Conservation (phyloP, 2,329 filamentous ascomycete genomes). For the Sporothrix humicola region DNA sequence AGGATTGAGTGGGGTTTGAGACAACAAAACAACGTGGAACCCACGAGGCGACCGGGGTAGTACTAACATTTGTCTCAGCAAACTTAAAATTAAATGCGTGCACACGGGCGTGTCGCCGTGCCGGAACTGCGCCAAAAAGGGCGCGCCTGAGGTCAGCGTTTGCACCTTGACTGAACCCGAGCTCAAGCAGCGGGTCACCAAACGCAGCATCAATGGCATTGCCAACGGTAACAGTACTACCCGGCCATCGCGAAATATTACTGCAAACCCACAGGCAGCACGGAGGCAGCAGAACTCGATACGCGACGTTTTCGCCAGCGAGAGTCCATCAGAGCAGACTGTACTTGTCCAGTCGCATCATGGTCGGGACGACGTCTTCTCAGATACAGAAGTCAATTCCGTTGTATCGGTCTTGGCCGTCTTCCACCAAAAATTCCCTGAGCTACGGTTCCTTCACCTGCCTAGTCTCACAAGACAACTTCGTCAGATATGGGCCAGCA, state of each 20-base stretch:
- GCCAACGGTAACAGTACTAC: background rate
- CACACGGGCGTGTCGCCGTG: constrained; percentile 33
- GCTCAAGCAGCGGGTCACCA: constrained; percentile 6
- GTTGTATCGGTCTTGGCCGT: background rate
- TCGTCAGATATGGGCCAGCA: background rate
- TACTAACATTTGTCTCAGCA: background rate
- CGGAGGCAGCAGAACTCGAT: background rate
- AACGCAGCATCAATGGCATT: background rate
- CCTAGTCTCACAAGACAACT: constrained; percentile 31
- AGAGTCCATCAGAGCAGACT: background rate
- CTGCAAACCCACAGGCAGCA: background rate
- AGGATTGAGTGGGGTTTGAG: background rate
- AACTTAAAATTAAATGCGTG: constrained; percentile 34
- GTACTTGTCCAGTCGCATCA: background rate
- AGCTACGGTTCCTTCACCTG: constrained; percentile 34
- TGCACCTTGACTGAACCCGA: constrained; percentile 18
- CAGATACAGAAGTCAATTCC: background rate
- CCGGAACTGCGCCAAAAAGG: constrained; percentile 29
- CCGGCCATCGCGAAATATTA: background rate
- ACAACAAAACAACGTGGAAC: background rate
- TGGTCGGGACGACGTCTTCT: background rate
- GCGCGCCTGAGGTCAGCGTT: background rate
- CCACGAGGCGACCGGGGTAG: background rate
- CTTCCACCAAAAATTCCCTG: constrained; percentile 33
- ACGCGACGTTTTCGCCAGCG: background rate